Evolutionary conservation across 1,284 basidiomycete genomes (phyloP).

Genomic region (Apiotrichum mycotoxinovorans): DNA sequence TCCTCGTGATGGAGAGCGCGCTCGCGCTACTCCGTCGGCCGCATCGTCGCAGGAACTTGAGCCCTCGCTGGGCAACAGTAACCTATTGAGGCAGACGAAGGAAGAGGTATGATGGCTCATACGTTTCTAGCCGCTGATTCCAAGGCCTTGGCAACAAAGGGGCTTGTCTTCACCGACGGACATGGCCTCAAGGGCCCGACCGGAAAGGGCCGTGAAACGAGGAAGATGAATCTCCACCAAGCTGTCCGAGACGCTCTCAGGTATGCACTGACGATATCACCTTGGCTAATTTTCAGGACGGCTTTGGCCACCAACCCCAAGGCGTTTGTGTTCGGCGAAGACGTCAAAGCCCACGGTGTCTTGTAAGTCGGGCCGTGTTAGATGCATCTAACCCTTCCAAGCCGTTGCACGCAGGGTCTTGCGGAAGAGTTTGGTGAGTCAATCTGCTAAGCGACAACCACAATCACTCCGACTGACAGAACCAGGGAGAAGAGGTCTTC

Average conservation of each 20-base stretch:
- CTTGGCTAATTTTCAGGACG: conserved; percentile 54
- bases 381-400: not conserved
- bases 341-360: conserved; percentile 89
- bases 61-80: conserved; percentile 34
- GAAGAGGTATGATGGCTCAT: conserved; percentile 24
- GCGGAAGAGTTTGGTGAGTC: conserved; percentile 81
- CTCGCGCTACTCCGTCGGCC: conserved; percentile 5
- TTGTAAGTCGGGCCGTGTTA: conserved; percentile 65
- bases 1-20: conserved; percentile 10
- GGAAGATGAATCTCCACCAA: conserved; percentile 88
- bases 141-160: conserved; percentile 65
- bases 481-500: conserved; percentile 87
- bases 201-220: conserved; percentile 72
- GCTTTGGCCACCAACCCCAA: conserved; percentile 78
- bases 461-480: not conserved
- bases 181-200: conserved; percentile 54
- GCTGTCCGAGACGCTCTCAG: conserved; percentile 83
- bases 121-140: not conserved
- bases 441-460: conserved; percentile 2
- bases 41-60: conserved; percentile 22
- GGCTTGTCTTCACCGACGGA: conserved; percentile 66
- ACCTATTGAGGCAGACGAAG: conserved; percentile 25
- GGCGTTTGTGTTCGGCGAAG: conserved; percentile 87
- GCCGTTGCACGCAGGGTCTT: conserved; percentile 62
- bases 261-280: conserved; percentile 48